Base-by-base conservation (phyloP, 129 eudicot species). In the Saposhnikovia divaricata region DNA sequence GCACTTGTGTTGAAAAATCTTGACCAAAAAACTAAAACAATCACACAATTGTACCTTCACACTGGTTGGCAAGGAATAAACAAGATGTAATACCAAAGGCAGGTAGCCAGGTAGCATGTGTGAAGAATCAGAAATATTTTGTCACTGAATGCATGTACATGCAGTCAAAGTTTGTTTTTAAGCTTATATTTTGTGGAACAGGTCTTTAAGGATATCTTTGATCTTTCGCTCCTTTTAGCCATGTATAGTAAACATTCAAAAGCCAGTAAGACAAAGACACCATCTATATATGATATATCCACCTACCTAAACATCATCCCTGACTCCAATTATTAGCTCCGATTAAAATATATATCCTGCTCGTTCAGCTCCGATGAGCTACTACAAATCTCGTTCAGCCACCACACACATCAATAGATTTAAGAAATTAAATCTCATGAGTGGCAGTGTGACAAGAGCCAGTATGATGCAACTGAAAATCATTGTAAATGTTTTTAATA, bases 401-500 rank as follows among this genome's bases (percentile, higher is more conserved):
- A 34, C 1, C 2, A 34, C 37, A 34, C 37, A 34, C 37, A 34
- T 34, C 2, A 34, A 34, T 34, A 34, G 37, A 34, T 34, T 34
- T 34, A 34, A 34, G 37, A 34, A 34, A 34, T 34, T 34, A 34
- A 34, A 34, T 34, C 43, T 40, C 28, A 14, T 66, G 69, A 69
- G 76, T 74, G 75, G 78, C 48, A 75, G 75, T 61, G 25, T 65
- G 75, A 81, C 53, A 80, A 23, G 34, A 73, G 40, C 21, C 47
- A 55, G 51, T 78, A 83, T 85, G 86, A 80, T 77, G 86, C 81
- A 59, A 80, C 81, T 74, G 61, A 73, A 46, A 78, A 76, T 78
- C 81, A 84, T 78, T 83, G 66, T 80, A 80, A 65, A 65, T 73
- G 83, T 82, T 77, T 28, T 25, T 39, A 18, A 57, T 55, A 77